Evolutionary conservation across 495 filamentous ascomycete genomes (phyloP).

Genomic region (Corynascus novoguineensis): DNA sequence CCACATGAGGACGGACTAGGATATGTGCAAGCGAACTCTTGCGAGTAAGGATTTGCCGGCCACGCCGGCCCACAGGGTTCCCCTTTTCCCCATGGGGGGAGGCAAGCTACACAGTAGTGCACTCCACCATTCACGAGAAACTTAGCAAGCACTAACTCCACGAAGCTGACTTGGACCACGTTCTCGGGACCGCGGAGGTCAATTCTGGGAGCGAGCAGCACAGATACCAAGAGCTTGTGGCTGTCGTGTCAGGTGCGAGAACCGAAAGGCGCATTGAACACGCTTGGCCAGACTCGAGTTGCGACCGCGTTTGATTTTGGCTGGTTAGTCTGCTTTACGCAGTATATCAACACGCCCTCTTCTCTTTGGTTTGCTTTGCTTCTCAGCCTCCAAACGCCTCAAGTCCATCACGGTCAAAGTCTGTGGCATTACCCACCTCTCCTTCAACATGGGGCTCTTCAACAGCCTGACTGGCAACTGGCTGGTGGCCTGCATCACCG

Average conservation of each 20-base stretch:
- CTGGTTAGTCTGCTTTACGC: not conserved
- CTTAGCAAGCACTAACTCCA: not conserved
- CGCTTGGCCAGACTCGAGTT: not conserved
- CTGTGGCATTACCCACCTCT: not conserved
- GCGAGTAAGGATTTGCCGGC: constrained; percentile 1
- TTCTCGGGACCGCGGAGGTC: not conserved
- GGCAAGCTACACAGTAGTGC: too few relatives aligned
- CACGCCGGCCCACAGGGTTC: constrained; percentile 2
- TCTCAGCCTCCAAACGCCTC: not conserved
- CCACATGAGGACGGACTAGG: not conserved
- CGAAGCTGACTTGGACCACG: not conserved
- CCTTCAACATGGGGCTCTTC: constrained; percentile 4
- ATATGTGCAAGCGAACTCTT: not conserved
- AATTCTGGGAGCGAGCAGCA: not conserved
- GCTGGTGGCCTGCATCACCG: constrained; percentile 7
- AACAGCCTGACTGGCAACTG: constrained; percentile 9
- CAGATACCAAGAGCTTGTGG: not conserved
- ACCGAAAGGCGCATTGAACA: not conserved
- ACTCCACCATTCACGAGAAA: not conserved
- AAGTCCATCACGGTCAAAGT: not conserved
- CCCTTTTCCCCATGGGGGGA: constrained; percentile 5
- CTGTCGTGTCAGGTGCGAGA: not conserved
- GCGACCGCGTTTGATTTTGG: not conserved
- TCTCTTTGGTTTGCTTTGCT: not conserved
- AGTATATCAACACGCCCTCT: not conserved